Evolutionary conservation across 768 basidiomycete genomes (phyloP), one percentile per base, ranked within the genome.

Genomic region (Boletus sensibilis): DNA sequence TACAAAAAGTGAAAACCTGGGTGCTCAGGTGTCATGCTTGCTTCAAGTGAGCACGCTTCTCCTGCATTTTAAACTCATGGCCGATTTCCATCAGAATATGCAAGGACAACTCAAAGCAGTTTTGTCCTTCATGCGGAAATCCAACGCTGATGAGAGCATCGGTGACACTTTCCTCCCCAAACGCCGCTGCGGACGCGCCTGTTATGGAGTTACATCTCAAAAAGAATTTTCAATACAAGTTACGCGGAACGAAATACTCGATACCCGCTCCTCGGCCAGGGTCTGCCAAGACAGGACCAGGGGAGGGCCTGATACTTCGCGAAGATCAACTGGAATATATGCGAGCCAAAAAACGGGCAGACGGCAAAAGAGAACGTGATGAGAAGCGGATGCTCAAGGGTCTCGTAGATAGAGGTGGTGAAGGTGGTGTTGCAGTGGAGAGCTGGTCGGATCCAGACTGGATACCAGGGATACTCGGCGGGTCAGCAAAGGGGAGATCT

Each of bases 391-490:
- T 96, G 76, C 67, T 84, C 63, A 89, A 84, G 59, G 83, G 85
- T 5, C 78, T 87, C 27, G 54, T 85, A 27, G 76, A 78, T 27
- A 78, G 78, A 57, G 74, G 78, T 52, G 78, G 79, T 48, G 78
- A 77, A 21, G 79, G 78, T 20, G 81, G 78, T 21, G 73, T 79
- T 27, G 79, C 76, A 10, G 74, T 87, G 38, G 87, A 87, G 52
- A 88, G 84, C 67, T 97, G 94, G 94, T 87, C 92, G 80, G 94
- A 98, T 77, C 94, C 94, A 11, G 94, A 98, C 75, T 94, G 92
- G 92, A 74, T 91, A 52, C 92, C 93, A 14, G 88, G 87, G 65
- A 89, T 94, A 64, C 71, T 93, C 29, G 82, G 78, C 50, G 82
- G 87, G 4, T 72, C 82, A 27, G 88, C 90, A 1, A 92, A 90